These are phyloP conservation scores for Microdochium bolleyi DNA, from an alignment of 2,329 filamentous ascomycete genomes.

Conservation along the genomic window DNA sequence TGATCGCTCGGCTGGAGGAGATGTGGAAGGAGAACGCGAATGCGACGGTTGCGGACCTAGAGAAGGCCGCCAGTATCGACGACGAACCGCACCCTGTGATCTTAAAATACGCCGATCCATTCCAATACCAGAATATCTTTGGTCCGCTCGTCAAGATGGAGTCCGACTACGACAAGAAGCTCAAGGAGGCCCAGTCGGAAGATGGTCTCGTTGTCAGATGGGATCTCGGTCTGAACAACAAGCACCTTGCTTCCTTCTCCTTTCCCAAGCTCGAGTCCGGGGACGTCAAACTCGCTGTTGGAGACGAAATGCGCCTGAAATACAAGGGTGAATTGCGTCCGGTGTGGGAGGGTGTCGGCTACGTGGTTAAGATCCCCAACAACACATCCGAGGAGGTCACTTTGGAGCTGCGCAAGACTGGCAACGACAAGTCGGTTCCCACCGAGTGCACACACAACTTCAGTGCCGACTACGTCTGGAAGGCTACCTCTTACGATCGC, in stretches of 20 bases:
- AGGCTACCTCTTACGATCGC: slow-evolving; percentile 96
- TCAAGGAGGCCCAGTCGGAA: slow-evolving; percentile 97
- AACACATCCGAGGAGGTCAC: slow-evolving; percentile 98
- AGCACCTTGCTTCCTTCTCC: slow-evolving; percentile 90
- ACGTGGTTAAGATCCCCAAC: slow-evolving; percentile 99
- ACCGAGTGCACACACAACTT: slow-evolving; percentile 97
- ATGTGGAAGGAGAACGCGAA: slow-evolving; percentile 95
- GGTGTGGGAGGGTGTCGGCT: slow-evolving; percentile 95
- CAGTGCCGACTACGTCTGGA: slow-evolving; percentile 98
- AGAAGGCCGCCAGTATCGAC: slow-evolving; percentile 85
- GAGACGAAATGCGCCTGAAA: slow-evolving; percentile 95
- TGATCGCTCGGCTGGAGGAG: slow-evolving; percentile 94
- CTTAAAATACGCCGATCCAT: slow-evolving; percentile 91
- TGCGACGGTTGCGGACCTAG: slow-evolving; percentile 83
- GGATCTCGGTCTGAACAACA: slow-evolving; percentile 95
- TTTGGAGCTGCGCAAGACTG: slow-evolving; percentile 86
- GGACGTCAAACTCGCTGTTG: slow-evolving; percentile 95
- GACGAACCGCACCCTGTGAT: slow-evolving; percentile 92
- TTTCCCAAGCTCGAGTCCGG: slow-evolving; percentile 95
- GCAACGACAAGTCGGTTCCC: slow-evolving; percentile 91
- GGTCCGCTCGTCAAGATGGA: slow-evolving; percentile 98
- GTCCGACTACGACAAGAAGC: slow-evolving; percentile 96
- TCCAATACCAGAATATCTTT: slow-evolving; percentile 98
- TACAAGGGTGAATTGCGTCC: slow-evolving; percentile 91
- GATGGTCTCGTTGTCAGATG: slow-evolving; percentile 91